Conservation (phyloP, 768 basidiomycete genomes). For the Hypholoma sublateritium region DNA sequence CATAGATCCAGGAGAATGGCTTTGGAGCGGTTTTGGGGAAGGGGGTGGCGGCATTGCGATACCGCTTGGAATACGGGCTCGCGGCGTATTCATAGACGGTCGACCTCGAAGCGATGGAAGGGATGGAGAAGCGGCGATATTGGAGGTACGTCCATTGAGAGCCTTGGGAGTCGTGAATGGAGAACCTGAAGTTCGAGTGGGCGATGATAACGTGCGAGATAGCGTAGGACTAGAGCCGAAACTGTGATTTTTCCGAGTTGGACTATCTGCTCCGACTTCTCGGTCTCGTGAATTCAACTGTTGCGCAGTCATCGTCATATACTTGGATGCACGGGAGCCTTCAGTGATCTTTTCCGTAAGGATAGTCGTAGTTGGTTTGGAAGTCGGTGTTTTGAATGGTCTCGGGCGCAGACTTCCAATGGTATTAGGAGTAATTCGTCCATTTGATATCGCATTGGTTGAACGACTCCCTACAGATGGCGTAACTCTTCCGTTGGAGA, state of each 20-base stretch:
- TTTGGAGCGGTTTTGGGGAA: slow-evolving; percentile 45
- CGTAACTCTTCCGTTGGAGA: slow-evolving; percentile 38
- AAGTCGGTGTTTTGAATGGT: slow-evolving; percentile 31
- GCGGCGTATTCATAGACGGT: slow-evolving; percentile 54
- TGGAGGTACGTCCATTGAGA: slow-evolving; percentile 22
- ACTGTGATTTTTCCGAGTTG: slow-evolving; percentile 18
- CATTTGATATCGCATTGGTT: slow-evolving; percentile 43
- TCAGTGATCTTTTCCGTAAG: slow-evolving; percentile 60
- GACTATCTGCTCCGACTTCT: slow-evolving; percentile 29
- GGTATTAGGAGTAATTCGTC: slow-evolving; percentile 37
- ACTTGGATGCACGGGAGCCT: slow-evolving; percentile 84
- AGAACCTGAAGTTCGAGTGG: slow-evolving; percentile 51
- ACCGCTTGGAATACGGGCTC: slow-evolving; percentile 68
- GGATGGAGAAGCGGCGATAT: slow-evolving; percentile 33
- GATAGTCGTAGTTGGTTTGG: slow-evolving; percentile 29
- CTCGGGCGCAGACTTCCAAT: slow-evolving; percentile 31
- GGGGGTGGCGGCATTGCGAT: slow-evolving; percentile 81
- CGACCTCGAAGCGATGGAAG: slow-evolving; percentile 32
- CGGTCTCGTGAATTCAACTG: slow-evolving; percentile 58
- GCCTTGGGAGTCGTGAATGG: slow-evolving; percentile 73
- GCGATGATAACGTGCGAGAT: slow-evolving; percentile 36
- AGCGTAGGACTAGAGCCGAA: slow-evolving; percentile 23
- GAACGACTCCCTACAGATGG: slow-evolving; percentile 46
- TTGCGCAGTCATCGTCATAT: slow-evolving; percentile 81
- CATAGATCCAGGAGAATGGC: slow-evolving; percentile 22